Percentiles rank a stretch among this genome's conserved stretches.
Conservation (phyloP, 108 stramenopile genomes). For the Nitzschia sp. region DNA sequence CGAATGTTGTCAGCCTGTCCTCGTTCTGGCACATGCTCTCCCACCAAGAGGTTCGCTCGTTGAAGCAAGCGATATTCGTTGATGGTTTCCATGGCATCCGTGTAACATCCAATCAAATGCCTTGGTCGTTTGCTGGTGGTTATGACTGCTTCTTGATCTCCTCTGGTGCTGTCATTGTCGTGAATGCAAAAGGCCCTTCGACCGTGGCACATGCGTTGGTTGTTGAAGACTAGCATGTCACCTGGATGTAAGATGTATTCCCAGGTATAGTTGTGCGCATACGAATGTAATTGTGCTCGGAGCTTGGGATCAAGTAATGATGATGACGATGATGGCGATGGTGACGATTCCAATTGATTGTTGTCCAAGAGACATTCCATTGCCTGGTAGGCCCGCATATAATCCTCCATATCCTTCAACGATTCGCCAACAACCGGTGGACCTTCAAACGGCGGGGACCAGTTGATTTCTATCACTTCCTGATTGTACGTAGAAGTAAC, state of each 20-base stretch:
- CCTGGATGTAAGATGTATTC: constrained; percentile 51
- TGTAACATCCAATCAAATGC: constrained; percentile 83
- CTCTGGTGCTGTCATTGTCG: neutral
- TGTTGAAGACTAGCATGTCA: constrained; percentile 79
- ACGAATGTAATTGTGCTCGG: constrained; percentile 34
- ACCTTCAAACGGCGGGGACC: constrained; percentile 86
- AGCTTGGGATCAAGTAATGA: constrained; percentile 13
- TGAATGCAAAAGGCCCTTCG: constrained; percentile 54
- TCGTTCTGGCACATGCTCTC: neutral
- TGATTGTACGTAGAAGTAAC: constrained; percentile 30
- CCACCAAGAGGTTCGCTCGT: neutral
- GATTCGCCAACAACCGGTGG: constrained; percentile 30
- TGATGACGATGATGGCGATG: neutral
- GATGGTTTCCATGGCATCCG: constrained; percentile 73
- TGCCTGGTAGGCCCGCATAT: constrained; percentile 68
- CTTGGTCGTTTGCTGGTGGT: constrained; percentile 12
- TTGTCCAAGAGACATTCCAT: constrained; percentile 63
- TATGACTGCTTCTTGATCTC: constrained; percentile 19
- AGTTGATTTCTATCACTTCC: constrained; percentile 69
- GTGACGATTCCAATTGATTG: neutral
- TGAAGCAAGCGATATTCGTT: constrained; percentile 61
- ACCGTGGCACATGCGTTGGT: constrained; percentile 81
- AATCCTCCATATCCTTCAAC: constrained; percentile 42
- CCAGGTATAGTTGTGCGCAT: constrained; percentile 70
- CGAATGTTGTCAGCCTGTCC: neutral